These are phyloP conservation scores for Trichoderma gamsii DNA, from an alignment of 495 filamentous ascomycete genomes.

Conservation along the genomic window DNA sequence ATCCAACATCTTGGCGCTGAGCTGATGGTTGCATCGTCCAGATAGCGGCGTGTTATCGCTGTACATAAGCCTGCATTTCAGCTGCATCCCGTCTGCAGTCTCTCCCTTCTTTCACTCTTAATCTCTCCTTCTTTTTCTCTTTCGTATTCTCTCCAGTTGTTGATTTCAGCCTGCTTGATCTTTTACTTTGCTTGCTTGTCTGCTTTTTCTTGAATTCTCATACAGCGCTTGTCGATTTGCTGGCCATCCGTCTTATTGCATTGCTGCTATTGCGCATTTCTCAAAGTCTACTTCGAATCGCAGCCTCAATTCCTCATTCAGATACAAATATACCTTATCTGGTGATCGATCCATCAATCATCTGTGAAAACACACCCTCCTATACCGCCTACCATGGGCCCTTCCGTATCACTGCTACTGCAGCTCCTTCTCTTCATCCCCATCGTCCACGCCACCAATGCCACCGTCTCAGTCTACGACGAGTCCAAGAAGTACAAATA, in stretches of 20 bases:
- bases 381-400: not conserved
- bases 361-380: not conserved
- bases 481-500: conserved; percentile 31
- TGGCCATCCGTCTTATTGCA: not conserved
- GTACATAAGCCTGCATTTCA: not conserved
- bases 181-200: not conserved
- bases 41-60: not conserved
- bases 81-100: not conserved
- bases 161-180: not conserved
- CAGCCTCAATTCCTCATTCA: no score
- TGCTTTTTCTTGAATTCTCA: not conserved
- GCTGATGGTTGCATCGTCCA: not conserved
- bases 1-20: not conserved
- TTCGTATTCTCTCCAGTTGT: not conserved
- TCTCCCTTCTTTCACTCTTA: not conserved
- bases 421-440: conserved; percentile 8
- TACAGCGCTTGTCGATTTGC: not conserved
- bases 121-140: not conserved
- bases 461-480: conserved; percentile 22
- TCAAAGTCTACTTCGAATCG: no score
- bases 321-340: not conserved
- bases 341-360: not conserved
- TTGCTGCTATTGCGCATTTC: not conserved
- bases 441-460: conserved; percentile 3
- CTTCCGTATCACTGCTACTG: conserved; percentile 9